A percentile compares a stretch with the other conserved stretches of the same genome.
These are phyloP conservation scores for Dipteronia dyeriana DNA, from an alignment of 345 rosid species.

Conservation along the genomic window DNA sequence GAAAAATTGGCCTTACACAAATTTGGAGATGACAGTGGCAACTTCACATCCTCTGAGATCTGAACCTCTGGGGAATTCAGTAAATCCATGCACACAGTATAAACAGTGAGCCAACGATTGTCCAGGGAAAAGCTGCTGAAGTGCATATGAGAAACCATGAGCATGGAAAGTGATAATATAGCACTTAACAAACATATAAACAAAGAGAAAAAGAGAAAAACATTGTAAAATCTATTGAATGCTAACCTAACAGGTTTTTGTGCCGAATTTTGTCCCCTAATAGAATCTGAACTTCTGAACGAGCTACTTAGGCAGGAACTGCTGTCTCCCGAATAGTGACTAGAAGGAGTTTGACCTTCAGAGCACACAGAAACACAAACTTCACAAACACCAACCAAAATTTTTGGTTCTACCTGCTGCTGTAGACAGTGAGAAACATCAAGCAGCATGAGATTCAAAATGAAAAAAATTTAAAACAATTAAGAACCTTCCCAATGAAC, in stretches of 20 bases:
- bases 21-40: constrained; percentile 28
- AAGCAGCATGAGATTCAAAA: neutral
- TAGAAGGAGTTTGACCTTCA: constrained; percentile 53
- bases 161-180: constrained; percentile 19
- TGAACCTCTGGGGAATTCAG: constrained; percentile 56
- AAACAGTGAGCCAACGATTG: constrained; percentile 64
- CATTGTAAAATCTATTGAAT: constrained; percentile 2
- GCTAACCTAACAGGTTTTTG: constrained; percentile 38
- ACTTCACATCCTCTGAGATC: constrained; percentile 22
- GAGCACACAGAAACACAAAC: constrained; percentile 28
- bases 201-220: constrained; percentile 1
- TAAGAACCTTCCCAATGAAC: constrained; percentile 4
- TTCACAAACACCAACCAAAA: constrained; percentile 27
- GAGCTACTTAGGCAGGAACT: constrained; percentile 36
- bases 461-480: constrained; percentile 6
- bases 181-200: constrained; percentile 8
- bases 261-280: constrained; percentile 32
- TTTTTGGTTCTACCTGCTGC: constrained; percentile 35
- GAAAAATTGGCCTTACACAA: constrained; percentile 33
- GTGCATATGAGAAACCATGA: constrained; percentile 21
- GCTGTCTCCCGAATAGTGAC: constrained; percentile 27
- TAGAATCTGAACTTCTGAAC: constrained; percentile 35
- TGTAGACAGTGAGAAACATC: constrained; percentile 14
- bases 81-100: constrained; percentile 66
- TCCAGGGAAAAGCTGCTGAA: constrained; percentile 42